Percentiles rank a stretch among this genome's conserved stretches.
Evolutionary conservation across 495 filamentous ascomycete genomes (phyloP).

Genomic region (Tuber indicum): DNA sequence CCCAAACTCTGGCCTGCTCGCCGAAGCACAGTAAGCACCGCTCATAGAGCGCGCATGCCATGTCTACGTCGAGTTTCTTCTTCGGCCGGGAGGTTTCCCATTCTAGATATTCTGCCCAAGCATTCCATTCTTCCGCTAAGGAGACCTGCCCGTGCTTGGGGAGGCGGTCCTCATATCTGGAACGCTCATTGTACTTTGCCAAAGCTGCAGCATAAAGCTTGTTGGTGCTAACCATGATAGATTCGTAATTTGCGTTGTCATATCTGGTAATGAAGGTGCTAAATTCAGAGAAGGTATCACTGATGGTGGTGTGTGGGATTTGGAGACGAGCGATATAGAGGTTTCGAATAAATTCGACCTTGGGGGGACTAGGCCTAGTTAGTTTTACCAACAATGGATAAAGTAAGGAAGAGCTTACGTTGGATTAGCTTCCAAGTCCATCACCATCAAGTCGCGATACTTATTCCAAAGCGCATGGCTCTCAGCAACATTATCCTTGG

Average conservation of each 20-base stretch:
- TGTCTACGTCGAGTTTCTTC: slow-evolving; percentile 50
- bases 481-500: slow-evolving; percentile 72
- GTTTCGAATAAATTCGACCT: slow-evolving; percentile 56
- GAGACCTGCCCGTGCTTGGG: slow-evolving; percentile 51
- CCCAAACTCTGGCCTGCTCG: slow-evolving; percentile 46
- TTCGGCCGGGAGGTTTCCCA: slow-evolving; percentile 66
- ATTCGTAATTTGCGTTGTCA: slow-evolving; percentile 67
- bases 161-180: slow-evolving; percentile 64
- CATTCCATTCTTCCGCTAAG: slow-evolving; percentile 46
- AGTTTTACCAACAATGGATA: slow-evolving; percentile 49
- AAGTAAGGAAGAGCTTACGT: slow-evolving; percentile 49
- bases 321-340: slow-evolving; percentile 68
- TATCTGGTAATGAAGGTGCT: slow-evolving; percentile 74
- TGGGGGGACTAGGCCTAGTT: slow-evolving; percentile 20
- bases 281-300: slow-evolving; percentile 73
- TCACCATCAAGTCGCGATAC: slow-evolving; percentile 55
- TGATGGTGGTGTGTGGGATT: slow-evolving; percentile 77
- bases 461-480: slow-evolving; percentile 87
- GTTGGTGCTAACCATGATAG: slow-evolving; percentile 66
- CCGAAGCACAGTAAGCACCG: slow-evolving; percentile 71
- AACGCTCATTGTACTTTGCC: slow-evolving; percentile 59
- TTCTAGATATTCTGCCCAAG: slow-evolving; percentile 63
- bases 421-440: slow-evolving; percentile 57
- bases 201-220: slow-evolving; percentile 61
- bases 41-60: slow-evolving; percentile 49